These are phyloP conservation scores for Phytophthora podocarpi DNA, from an alignment of 352 stramenopile species.

Conservation along the genomic window DNA sequence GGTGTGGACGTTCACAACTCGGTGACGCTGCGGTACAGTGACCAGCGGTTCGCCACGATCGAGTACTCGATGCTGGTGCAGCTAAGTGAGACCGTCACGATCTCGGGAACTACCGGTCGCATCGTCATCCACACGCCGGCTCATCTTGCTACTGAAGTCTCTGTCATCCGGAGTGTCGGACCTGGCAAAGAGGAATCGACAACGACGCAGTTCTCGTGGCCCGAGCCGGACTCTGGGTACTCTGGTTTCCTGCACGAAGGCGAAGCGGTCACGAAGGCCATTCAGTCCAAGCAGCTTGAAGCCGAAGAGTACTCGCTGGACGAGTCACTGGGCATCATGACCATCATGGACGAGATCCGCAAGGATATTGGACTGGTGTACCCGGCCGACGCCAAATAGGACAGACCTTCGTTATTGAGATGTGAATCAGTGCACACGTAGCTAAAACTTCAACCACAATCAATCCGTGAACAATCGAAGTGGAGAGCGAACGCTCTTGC, in stretches of 20 bases:
- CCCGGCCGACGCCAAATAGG: constrained; percentile 26
- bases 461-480: constrained; percentile 5
- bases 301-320: constrained; percentile 51
- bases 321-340: constrained; percentile 63
- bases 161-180: constrained; percentile 42
- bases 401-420: no score
- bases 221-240: no score
- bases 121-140: constrained; percentile 66
- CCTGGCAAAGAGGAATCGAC: constrained; percentile 33
- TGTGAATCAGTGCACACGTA: background rate
- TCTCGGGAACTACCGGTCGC: constrained; percentile 75
- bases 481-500: no score
- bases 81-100: constrained; percentile 72
- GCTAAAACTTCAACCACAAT: constrained; percentile 25
- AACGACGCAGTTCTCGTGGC: constrained; percentile 50
- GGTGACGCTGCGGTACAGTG: constrained; percentile 64
- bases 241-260: constrained; percentile 87
- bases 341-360: constrained; percentile 76
- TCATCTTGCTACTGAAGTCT: no score
- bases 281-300: constrained; percentile 54
- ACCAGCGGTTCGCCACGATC: constrained; percentile 59
- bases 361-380: constrained; percentile 58
- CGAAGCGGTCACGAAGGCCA: constrained; percentile 61
- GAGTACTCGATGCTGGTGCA: constrained; percentile 72
- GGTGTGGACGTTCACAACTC: constrained; percentile 68